Base-by-base conservation (phyloP, 1,284 basidiomycete species). In the Boletellus deceptivus region DNA sequence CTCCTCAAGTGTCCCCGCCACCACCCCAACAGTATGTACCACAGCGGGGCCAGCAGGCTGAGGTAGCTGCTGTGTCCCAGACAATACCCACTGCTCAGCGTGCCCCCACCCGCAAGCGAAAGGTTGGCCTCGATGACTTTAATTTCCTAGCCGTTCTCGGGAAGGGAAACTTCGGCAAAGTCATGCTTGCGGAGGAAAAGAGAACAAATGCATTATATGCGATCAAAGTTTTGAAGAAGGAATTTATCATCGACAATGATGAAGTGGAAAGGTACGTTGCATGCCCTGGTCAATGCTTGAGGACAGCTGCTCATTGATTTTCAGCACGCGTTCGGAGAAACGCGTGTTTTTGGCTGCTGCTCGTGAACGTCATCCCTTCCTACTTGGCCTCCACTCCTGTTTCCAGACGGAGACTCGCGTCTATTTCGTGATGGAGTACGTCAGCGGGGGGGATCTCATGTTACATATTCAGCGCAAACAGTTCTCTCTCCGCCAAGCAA, bases 171-270 rank as follows among this genome's bases (percentile, higher is more conserved):
- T 99, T 99, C 64, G 97, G 97, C 52, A 99, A 99, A 72, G 97
- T 99, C 72, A 99, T 99, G 97, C 77, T 99, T 50, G 97, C 97
- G 17, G 97, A 99, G 72, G 97, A 99, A 77, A 99, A 98, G 82
- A 85, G 81, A 64, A 82, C 85, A 25, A 93, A 85, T 63, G 84
- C 82, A 53, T 72, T 99, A 53, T 99, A 91, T 70, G 97, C 97
- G n/a, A 98, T 99, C 80, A 99, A 99, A 74, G 97, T 99, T 35
- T 72, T 99, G 68, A 99, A 99, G 79, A 99, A 99, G 71, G 97
- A 99, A 74, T 99, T 99, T 66, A 99, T 99, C 70, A 99, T 99
- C 61, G 97, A 99, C 69, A 99, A 99, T 61, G 97, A 99, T 72
- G 97, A 99, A 76, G 94, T 99, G 6, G 97, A 99, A 75, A 97